Base-by-base conservation (phyloP, 768 basidiomycete genomes). In the Russula ochroleuca region DNA sequence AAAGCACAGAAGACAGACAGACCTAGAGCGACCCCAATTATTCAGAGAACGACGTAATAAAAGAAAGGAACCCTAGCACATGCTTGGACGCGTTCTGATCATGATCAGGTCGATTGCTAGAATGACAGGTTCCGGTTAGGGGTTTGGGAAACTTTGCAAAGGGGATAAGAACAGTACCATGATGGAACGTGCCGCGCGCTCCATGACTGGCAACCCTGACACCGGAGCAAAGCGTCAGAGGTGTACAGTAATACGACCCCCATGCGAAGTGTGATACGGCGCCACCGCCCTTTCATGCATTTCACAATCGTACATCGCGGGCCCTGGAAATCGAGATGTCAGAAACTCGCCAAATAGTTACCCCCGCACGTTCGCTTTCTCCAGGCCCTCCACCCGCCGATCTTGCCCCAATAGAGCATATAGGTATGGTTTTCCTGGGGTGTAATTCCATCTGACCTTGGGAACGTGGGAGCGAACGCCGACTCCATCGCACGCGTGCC, bases 321-420 rank as follows among this genome's bases (percentile, higher is more conserved):
- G 15, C 49, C 50, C 35, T 61, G 43, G 40, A 23, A 21, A 43
- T 47, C 41, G 45, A 53, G 31, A 59, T 31, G 51, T 63, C 40
- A 74, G 60, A 60, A 76, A 78, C 9, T 62, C 25, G 3, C 57
- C 71, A 15, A 77, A 76, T 67, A 10, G 71, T 70, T 43, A 68
- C 35, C 50, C 75, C 67, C 56, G 69, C 17, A 52, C 51, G 33
- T 21, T 35, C 73, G 31, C 72, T 59, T 37, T 19, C n/a, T 45
- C 43, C n/a, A 45, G 9, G 21, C 45, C 45, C 45, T 21, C 45
- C 45, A n/a, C 72, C 73, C 48, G 14, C 28, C 71, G 63, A 67
- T 76, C 77, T 63, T 76, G 75, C 64, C 62, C 28, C 67, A 71
- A 37, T 72, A 72, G 47, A 75, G 61, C 63, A 71, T 70, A 64